phyloP scores from a whole-genome alignment of 176 grass and related monocot species.

The Tuctoria greenei region DNA sequence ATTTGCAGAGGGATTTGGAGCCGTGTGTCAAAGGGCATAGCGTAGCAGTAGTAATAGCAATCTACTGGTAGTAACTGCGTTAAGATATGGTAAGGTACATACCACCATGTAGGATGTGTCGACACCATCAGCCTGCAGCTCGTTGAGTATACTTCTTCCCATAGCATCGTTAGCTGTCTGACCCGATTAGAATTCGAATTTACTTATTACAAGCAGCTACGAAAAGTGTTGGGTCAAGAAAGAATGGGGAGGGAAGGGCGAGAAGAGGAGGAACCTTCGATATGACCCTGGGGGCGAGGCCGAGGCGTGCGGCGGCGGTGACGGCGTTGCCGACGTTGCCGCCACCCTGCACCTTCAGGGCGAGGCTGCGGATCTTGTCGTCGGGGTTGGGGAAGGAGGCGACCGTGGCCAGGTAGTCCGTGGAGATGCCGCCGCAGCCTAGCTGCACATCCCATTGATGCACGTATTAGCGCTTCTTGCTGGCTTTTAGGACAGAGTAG shows the following conservation, averaged over 20 bases:
- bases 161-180: slow-evolving; percentile 68
- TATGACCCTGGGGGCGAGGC: slow-evolving; percentile 63
- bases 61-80: background rate
- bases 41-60: background rate
- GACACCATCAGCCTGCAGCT: slow-evolving; percentile 72
- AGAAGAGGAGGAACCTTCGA: slow-evolving; percentile 53
- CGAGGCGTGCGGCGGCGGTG: slow-evolving; percentile 70
- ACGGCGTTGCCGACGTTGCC: slow-evolving; percentile 93
- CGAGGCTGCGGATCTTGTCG: slow-evolving; percentile 90
- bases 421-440: slow-evolving; percentile 68
- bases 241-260: background rate
- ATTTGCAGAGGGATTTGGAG: background rate
- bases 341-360: slow-evolving; percentile 79
- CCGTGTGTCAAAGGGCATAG: background rate
- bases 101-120: slow-evolving; percentile 80
- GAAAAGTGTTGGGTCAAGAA: background rate
- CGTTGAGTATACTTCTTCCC: slow-evolving; percentile 61
- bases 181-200: background rate
- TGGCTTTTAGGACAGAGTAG: background rate
- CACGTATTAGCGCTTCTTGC: background rate
- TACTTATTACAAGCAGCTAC: background rate
- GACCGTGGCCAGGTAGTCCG: slow-evolving; percentile 87
- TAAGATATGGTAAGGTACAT: background rate
- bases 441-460: slow-evolving; percentile 22
- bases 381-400: slow-evolving; percentile 83